Evolutionary conservation across 225 moss, liverwort and hornwort species (phyloP).

Genomic region (Sphagnum contortum): DNA sequence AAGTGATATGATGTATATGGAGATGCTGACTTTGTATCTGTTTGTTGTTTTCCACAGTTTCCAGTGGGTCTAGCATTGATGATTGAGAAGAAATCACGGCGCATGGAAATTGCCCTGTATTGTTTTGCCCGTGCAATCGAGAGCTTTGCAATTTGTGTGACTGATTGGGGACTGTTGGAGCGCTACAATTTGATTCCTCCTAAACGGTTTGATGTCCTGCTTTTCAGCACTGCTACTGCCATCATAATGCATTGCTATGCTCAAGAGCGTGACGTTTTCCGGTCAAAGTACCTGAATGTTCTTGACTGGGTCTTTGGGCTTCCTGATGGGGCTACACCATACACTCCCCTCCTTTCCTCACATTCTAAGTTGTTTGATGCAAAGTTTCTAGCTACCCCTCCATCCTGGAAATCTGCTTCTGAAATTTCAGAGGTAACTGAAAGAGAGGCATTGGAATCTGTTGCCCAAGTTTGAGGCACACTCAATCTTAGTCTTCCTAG

Average conservation of each 20-base stretch:
- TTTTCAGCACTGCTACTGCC: slow-evolving; percentile 84
- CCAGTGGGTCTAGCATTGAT: slow-evolving; percentile 71
- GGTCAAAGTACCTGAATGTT: slow-evolving; percentile 94
- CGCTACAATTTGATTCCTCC: slow-evolving; percentile 52
- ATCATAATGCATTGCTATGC: slow-evolving; percentile 98
- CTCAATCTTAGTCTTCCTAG: too few species aligned
- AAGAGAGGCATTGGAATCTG: too few species aligned
- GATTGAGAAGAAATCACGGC: slow-evolving; percentile 91
- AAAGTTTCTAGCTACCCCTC: too few species aligned
- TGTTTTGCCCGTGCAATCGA: slow-evolving; percentile 89
- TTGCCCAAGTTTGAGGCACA: too few species aligned
- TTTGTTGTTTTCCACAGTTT: slow-evolving; percentile 35
- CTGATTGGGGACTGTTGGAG: slow-evolving; percentile 60
- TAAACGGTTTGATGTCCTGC: slow-evolving; percentile 70
- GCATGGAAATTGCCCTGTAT: slow-evolving; percentile 96
- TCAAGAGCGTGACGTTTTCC: slow-evolving; percentile 90
- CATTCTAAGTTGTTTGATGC: too few species aligned
- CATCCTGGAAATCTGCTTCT: too few species aligned
- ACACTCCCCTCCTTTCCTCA: background rate
- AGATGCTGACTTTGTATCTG: background rate
- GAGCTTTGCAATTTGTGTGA: slow-evolving; percentile 78
- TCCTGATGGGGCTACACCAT: slow-evolving; percentile 49
- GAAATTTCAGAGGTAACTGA: too few species aligned
- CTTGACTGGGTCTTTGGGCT: slow-evolving; percentile 98
- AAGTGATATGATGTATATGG: background rate